Base-by-base conservation (phyloP, 2,329 filamentous ascomycete species). In the Achaetomium macrosporum region DNA sequence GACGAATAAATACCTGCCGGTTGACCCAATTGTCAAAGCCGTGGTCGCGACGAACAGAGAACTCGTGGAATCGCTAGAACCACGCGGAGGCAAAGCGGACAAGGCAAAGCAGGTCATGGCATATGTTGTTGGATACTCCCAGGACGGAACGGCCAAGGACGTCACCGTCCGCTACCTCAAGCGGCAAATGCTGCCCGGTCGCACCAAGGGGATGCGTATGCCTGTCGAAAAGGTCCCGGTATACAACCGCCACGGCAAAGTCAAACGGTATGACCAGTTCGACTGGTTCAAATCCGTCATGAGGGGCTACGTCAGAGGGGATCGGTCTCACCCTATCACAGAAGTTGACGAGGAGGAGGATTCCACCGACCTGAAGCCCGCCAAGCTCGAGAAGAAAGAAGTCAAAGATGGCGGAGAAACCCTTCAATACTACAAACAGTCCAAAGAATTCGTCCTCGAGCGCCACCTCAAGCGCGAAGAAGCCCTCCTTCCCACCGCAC, bases 391-490 rank as follows among this genome's bases (percentile, higher is more conserved):
- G 63, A 88, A 84, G 65, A 90, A 88, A 64, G 81, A 85, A 57
- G 72, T 85, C 31, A 84, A 85, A 53, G 85, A 88, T 64, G 86
- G 87, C 20, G 83, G 85, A 42, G 87, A 91, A 66, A 95, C 90
- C 0, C 71, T 97, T 2, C 88, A 95, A 64, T 92, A 87, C 65
- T 92, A 95, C 71, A 95, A 95, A 63, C 79, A 84, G 50, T 95
- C 89, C 0, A 78, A 87, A 2, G 88, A 96, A 19, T 96, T 87
- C 65, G 87, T 91, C 0, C 77, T 99, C 3, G 85, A 87, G 63
- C 80, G 92, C 4, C 92, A 97, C 65, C 74, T 97, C 11, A 90
- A 90, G 60, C 85, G 93, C 37, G 93, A 99, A 70, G 92, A 99
- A 72, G 93, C 92, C 0, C 76, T 99, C 4, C 74, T 83, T 11